Conservation (phyloP, 331 rosid genomes). For the Rhamnella rubrinervis region DNA sequence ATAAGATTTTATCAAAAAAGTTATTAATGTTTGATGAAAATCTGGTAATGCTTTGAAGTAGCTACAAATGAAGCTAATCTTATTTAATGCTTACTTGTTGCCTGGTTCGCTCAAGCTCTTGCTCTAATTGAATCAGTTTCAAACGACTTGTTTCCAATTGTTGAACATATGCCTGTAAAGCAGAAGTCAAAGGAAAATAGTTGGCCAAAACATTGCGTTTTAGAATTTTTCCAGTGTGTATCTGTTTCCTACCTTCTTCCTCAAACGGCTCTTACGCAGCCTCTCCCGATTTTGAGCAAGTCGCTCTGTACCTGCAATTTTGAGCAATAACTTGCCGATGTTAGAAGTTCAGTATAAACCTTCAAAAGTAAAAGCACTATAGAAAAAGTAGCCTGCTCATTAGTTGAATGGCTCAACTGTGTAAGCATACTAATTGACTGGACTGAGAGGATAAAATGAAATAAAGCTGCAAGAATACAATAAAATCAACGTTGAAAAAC, state of each 20-base stretch:
- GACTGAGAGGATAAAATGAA: neutral
- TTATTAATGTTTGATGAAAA: conserved; percentile 10
- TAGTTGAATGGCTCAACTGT: conserved; percentile 1
- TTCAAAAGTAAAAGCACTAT: neutral
- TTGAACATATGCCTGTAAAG: conserved; percentile 76
- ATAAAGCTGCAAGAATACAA: conserved; percentile 18
- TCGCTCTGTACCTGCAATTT: conserved; percentile 76
- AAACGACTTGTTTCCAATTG: conserved; percentile 89
- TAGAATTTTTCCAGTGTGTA: conserved; percentile 20
- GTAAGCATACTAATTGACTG: too few relatives aligned
- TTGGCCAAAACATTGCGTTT: conserved; percentile 13
- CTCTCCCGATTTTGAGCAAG: conserved; percentile 97
- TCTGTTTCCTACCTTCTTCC: conserved; percentile 68
- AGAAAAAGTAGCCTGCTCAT: neutral
- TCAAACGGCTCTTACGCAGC: conserved; percentile 94
- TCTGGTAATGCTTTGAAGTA: conserved; percentile 15
- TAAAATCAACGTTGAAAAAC: neutral
- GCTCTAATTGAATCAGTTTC: conserved; percentile 75
- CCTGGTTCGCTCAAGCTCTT: conserved; percentile 68
- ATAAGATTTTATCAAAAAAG: conserved; percentile 17
- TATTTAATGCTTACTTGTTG: conserved; percentile 53
- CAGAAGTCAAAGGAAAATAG: conserved; percentile 15
- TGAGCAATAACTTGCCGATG: conserved; percentile 11
- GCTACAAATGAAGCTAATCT: conserved; percentile 22
- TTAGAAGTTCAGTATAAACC: neutral